A percentile compares a stretch with the other conserved stretches of the same genome.
Conservation (phyloP, 2,329 filamentous ascomycete genomes). For the Aspergillus ruber region DNA sequence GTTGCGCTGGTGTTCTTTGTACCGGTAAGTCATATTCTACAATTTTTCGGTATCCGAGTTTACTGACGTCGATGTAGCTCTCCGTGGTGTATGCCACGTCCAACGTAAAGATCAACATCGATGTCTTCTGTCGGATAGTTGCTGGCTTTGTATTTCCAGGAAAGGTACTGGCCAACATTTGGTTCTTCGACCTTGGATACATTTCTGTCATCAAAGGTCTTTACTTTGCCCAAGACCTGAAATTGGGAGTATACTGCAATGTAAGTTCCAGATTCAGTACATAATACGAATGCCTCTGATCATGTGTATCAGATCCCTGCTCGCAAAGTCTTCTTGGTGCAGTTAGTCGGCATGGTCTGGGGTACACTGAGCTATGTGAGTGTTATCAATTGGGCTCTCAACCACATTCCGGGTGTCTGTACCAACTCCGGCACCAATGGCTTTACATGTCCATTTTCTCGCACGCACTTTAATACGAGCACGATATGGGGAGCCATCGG, state of each 20-base stretch:
- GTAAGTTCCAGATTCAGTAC: slow-evolving; percentile 3
- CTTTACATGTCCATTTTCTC: slow-evolving; percentile 49
- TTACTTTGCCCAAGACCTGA: slow-evolving; percentile 24
- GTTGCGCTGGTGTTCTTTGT: slow-evolving; percentile 18
- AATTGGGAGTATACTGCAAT: slow-evolving; percentile 19
- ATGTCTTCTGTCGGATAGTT: slow-evolving; percentile 21
- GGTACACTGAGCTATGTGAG: slow-evolving; percentile 39
- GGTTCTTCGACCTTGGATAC: slow-evolving; percentile 23
- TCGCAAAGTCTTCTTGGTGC: slow-evolving; percentile 42
- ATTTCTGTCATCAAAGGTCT: slow-evolving; percentile 21
- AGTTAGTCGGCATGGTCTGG: slow-evolving; percentile 43
- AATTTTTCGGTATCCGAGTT: not conserved
- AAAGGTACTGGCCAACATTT: slow-evolving; percentile 24
- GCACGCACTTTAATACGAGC: slow-evolving; percentile 59
- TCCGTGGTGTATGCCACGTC: slow-evolving; percentile 20
- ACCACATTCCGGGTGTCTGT: slow-evolving; percentile 39
- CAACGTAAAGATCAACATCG: slow-evolving; percentile 23
- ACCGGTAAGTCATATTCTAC: slow-evolving; percentile 9
- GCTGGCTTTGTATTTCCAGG: slow-evolving; percentile 26
- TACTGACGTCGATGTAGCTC: slow-evolving; percentile 8
- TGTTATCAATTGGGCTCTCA: slow-evolving; percentile 41
- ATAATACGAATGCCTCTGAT: not conserved
- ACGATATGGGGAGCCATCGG: slow-evolving; percentile 67
- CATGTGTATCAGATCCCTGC: slow-evolving; percentile 28
- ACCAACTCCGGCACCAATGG: slow-evolving; percentile 53